Conservation (phyloP, 208 protist species). For the Wallacemonas sp. region DNA sequence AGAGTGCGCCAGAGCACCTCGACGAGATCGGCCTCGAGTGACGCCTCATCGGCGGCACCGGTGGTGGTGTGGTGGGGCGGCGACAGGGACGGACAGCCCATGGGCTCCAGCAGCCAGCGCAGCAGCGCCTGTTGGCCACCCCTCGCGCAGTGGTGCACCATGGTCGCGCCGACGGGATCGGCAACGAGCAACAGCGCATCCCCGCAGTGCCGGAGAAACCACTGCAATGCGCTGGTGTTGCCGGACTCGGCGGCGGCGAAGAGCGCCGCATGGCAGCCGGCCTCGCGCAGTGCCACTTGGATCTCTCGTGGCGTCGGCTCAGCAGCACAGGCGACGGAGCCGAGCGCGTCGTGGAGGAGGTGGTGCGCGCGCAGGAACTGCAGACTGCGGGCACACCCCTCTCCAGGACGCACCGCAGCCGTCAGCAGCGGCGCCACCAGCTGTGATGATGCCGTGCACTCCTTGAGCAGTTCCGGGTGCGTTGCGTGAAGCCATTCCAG, state of each 20-base stretch:
- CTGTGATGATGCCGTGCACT: background rate
- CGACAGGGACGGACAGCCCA: background rate
- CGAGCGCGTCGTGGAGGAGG: background rate
- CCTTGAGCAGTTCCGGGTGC: slow-evolving; percentile 23
- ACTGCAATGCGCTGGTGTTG: slow-evolving; percentile 31
- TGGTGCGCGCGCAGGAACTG: slow-evolving; percentile 26
- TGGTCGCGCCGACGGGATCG: slow-evolving; percentile 34
- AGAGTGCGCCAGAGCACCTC: slow-evolving; percentile 15
- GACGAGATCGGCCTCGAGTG: background rate
- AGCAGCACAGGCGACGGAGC: background rate
- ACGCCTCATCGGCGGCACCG: too few species aligned
- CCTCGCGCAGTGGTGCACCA: slow-evolving; percentile 63
- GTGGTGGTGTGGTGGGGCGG: background rate
- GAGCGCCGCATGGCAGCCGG: slow-evolving; percentile 22
- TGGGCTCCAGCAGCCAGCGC: slow-evolving; percentile 29
- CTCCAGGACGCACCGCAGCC: slow-evolving; percentile 19
- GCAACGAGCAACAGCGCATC: slow-evolving; percentile 26
- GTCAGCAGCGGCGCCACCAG: slow-evolving; percentile 14
- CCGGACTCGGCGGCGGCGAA: slow-evolving; percentile 52
- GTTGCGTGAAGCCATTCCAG: slow-evolving; percentile 43
- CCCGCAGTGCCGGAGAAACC: slow-evolving; percentile 32
- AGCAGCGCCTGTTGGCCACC: slow-evolving; percentile 28
- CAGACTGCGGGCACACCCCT: slow-evolving; percentile 32
- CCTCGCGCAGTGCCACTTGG: slow-evolving; percentile 9
- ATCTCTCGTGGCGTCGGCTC: background rate